Evolutionary conservation across 345 rosid genomes (phyloP), one percentile per base, ranked within the genome.

Genomic region (Brassica cretica): DNA sequence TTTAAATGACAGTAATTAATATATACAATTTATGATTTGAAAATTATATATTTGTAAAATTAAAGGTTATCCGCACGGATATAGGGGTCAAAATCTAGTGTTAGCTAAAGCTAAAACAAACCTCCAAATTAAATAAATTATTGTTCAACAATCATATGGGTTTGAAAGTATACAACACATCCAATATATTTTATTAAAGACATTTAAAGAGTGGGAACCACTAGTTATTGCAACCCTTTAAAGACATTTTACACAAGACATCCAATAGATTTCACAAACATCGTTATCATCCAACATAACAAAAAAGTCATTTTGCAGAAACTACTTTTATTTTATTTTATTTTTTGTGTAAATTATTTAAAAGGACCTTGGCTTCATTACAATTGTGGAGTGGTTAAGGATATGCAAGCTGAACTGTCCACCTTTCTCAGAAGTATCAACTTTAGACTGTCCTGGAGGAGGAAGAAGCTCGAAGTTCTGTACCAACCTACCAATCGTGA

Each of bases 381-480:
- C 96, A 64, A 95, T 93, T 8, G 94, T 91, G 21, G 99, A 93
- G 73, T 95, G 99, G 81, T 88, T 93, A 86, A 90, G 76, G 18
- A 51, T 51, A 8, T 51, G 58, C 19, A 51, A 51, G 9, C 58
- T 51, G 58, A 51, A 51, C 19, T 51, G 58, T 51, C 58, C 58
- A 51, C 58, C 58, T 51, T 51, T 51, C 58, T 51, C 58, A 51
- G 58, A 51, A 51, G 58, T 51, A 51, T 51, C 58, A n/a, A 51
- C 58, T 51, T 51, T 51, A 51, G 58, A 51, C 58, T 51, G 58
- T 51, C 58, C 58, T 15, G 58, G 58, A n/a, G 58, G 58, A 51
- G 58, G 58, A 51, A 51, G 58, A 5, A 51, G 58, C 58, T 51
- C 58, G 19, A 51, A 51, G 58, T 51, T 51, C 58, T 51, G 58